A percentile compares a stretch with the other conserved stretches of the same genome.
These are phyloP conservation scores for Pichia sp. DNA, from an alignment of 1,139 yeast species.

Conservation along the genomic window DNA sequence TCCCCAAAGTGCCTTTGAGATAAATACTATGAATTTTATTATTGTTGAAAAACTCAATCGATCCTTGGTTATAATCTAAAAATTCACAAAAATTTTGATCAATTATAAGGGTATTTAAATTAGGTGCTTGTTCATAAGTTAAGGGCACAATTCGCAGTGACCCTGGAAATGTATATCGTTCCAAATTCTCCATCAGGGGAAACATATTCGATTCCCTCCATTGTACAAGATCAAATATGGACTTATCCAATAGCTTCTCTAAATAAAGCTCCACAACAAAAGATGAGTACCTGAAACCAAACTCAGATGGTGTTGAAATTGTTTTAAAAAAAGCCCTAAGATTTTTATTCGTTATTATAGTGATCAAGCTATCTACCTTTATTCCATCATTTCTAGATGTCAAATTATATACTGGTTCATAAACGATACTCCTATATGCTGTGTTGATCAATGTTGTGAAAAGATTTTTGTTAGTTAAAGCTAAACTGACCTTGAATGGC, in stretches of 20 bases:
- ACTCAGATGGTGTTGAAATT: conserved; percentile 13
- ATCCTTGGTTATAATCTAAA: conserved; percentile 19
- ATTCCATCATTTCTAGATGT: conserved; percentile 3
- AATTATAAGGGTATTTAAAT: conserved; percentile 18
- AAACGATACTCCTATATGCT: conserved; percentile 19
- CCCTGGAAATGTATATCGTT: conserved; percentile 20
- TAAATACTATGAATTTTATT: conserved; percentile 16
- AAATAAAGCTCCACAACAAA: conserved; percentile 21
- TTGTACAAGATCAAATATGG: conserved; percentile 14
- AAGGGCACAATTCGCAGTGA: conserved; percentile 18
- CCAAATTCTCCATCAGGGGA: conserved; percentile 16
- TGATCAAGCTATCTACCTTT: conserved; percentile 14
- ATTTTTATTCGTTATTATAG: conserved; percentile 15
- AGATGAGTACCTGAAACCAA: conserved; percentile 21
- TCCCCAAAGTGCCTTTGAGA: conserved; percentile 22
- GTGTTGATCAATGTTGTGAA: conserved; percentile 19
- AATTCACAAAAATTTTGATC: conserved; percentile 25
- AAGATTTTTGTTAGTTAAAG: conserved; percentile 18
- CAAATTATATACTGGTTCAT: conserved; percentile 11
- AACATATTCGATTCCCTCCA: conserved; percentile 19
- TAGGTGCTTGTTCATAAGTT: conserved; percentile 21
- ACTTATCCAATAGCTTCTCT: conserved; percentile 14
- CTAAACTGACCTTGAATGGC: conserved; percentile 17
- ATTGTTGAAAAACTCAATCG: conserved; percentile 21
- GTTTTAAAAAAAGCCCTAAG: conserved; percentile 16